A percentile compares a stretch with the other conserved stretches of the same genome.
Evolutionary conservation across 371 early-diverging fungal genomes (phyloP).

Genomic region (Haplosporangium sp.): DNA sequence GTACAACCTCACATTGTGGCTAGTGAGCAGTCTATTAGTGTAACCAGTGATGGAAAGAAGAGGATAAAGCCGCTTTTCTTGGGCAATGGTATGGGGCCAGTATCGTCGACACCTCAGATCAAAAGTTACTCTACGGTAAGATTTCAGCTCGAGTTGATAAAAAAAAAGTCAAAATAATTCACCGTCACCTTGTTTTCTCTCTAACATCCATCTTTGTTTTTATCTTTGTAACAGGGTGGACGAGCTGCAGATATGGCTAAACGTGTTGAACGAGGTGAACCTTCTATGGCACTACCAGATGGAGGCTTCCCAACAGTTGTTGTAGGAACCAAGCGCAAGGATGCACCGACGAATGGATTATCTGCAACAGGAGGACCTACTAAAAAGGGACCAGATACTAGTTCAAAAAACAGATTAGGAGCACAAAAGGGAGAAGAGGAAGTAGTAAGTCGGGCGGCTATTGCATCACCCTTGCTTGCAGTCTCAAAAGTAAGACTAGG

Average conservation of each 20-base stretch:
- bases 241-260: neutral
- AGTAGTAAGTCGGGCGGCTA: conserved; percentile 51
- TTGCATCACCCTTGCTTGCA: conserved; percentile 60
- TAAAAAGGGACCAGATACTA: conserved; percentile 22
- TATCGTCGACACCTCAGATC: conserved; percentile 16
- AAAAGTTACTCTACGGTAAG: neutral
- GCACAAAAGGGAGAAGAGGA: conserved; percentile 52
- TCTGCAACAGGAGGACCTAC: conserved; percentile 12
- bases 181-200: neutral
- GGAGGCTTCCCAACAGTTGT: conserved; percentile 58
- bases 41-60: conserved; percentile 82
- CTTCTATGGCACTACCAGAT: conserved; percentile 47
- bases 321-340: conserved; percentile 66
- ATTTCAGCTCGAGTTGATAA: too few species aligned
- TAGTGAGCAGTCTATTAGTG: conserved; percentile 71
- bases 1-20: conserved; percentile 41
- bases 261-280: conserved; percentile 40
- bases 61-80: conserved; percentile 82
- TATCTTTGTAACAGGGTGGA: neutral
- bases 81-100: conserved; percentile 54
- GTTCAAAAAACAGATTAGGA: conserved; percentile 25
- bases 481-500: conserved; percentile 67
- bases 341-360: conserved; percentile 33
- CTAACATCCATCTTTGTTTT: neutral
- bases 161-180: too few species aligned